These are phyloP conservation scores for Ascoidea asiatica DNA, from an alignment of 805 yeast genomes.

Conservation along the genomic window DNA sequence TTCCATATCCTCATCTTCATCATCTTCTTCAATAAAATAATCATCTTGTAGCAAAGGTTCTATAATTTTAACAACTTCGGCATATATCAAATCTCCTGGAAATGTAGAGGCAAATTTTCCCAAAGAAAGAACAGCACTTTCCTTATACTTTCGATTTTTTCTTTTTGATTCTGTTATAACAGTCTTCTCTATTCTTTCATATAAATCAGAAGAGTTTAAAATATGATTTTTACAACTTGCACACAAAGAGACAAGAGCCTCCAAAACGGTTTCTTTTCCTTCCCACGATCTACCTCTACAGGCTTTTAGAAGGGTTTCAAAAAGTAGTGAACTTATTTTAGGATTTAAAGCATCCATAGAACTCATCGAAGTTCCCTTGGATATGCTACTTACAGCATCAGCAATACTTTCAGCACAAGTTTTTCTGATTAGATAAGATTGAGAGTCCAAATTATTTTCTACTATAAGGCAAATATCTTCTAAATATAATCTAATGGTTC, in stretches of 20 bases:
- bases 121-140: slow-evolving; percentile 35
- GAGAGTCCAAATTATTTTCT: slow-evolving; percentile 36
- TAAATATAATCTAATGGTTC: slow-evolving; percentile 55
- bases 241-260: slow-evolving; percentile 51
- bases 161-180: slow-evolving; percentile 51
- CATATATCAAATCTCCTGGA: slow-evolving; percentile 19
- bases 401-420: slow-evolving; percentile 58
- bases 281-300: slow-evolving; percentile 73
- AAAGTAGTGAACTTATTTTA: slow-evolving; percentile 23
- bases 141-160: slow-evolving; percentile 51
- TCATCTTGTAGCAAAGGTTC: slow-evolving; percentile 23
- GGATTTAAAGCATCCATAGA: slow-evolving; percentile 13
- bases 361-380: slow-evolving; percentile 16
- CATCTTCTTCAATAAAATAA: slow-evolving; percentile 24
- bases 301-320: slow-evolving; percentile 42
- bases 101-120: slow-evolving; percentile 34
- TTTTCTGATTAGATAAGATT: slow-evolving; percentile 50
- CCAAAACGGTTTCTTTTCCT: slow-evolving; percentile 70
- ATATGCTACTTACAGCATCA: slow-evolving; percentile 35
- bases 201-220: slow-evolving; percentile 16
- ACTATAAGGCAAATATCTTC: slow-evolving; percentile 50
- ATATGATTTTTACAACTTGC: slow-evolving; percentile 29
- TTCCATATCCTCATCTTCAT: slow-evolving; percentile 20
- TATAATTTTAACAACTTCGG: slow-evolving; percentile 19
- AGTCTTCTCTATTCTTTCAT: slow-evolving; percentile 25